Conservation (phyloP, 2,329 filamentous ascomycete species). For the Phaeosphaeria sp. region DNA sequence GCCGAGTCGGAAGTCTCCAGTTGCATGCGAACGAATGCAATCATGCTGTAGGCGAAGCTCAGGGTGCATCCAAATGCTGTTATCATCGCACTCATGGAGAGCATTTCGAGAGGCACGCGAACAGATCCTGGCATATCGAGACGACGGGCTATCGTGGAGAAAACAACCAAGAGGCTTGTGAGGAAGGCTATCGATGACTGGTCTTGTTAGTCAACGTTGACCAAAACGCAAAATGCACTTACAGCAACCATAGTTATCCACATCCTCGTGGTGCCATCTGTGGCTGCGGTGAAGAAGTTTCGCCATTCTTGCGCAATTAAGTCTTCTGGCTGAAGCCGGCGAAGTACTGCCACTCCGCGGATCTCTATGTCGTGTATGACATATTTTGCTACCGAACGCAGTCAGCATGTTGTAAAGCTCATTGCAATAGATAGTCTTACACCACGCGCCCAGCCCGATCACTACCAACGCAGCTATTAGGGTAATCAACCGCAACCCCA, state of each 20-base stretch:
- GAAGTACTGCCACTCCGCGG: constrained; percentile 24
- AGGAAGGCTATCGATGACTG: constrained; percentile 31
- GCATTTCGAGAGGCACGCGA: constrained; percentile 28
- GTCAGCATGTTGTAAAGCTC: background rate
- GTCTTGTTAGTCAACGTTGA: constrained; percentile 8
- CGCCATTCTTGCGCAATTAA: constrained; percentile 23
- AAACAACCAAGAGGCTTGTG: constrained; percentile 17
- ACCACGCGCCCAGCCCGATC: constrained; percentile 32
- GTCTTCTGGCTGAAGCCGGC: constrained; percentile 12
- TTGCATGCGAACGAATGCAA: constrained; percentile 7
- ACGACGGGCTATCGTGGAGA: constrained; percentile 21
- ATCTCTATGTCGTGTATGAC: constrained; percentile 30
- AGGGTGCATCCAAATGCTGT: constrained; percentile 30
- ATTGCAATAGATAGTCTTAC: constrained; percentile 16
- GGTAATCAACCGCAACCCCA: constrained; percentile 28
- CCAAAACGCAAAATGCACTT: constrained; percentile 10
- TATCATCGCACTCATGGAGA: constrained; percentile 31
- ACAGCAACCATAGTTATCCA: constrained; percentile 36
- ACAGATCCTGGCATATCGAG: constrained; percentile 23
- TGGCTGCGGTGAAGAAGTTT: constrained; percentile 21
- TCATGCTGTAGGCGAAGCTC: constrained; percentile 24
- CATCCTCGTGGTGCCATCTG: constrained; percentile 20
- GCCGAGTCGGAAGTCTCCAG: constrained; percentile 20
- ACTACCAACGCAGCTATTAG: constrained; percentile 26
- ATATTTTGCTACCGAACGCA: constrained; percentile 11